Conservation (phyloP, 768 basidiomycete genomes). For the Russula vinacea region DNA sequence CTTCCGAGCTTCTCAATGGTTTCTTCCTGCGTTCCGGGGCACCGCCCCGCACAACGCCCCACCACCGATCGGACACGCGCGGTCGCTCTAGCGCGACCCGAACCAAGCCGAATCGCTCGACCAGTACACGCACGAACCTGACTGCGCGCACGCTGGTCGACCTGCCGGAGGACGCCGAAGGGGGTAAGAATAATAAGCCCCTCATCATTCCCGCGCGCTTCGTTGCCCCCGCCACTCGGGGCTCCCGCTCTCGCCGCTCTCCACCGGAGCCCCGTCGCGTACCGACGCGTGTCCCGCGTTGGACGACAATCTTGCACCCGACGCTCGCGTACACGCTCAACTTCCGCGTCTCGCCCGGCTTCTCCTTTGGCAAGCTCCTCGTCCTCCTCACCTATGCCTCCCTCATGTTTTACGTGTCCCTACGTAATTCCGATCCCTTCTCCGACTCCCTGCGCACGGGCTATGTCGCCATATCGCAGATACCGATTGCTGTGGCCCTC, state of each 20-base stretch:
- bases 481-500: constrained; percentile 45
- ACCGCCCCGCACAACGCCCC: neutral
- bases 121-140: constrained; percentile 5
- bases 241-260: neutral
- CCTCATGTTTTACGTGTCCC: constrained; percentile 39
- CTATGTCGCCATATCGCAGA: constrained; percentile 43
- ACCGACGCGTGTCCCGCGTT: constrained; percentile 41
- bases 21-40: constrained; percentile 22
- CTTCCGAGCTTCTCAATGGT: constrained; percentile 25
- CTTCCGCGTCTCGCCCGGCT: constrained; percentile 37
- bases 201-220: neutral
- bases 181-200: neutral
- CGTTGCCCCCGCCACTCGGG: neutral
- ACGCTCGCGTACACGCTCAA: constrained; percentile 36
- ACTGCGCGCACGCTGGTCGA: constrained; percentile 5
- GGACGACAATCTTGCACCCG: constrained; percentile 39
- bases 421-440: constrained; percentile 40
- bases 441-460: constrained; percentile 37
- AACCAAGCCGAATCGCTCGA: neutral
- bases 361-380: constrained; percentile 41
- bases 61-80: constrained; percentile 22
- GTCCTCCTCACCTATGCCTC: constrained; percentile 40
- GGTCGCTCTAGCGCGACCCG: constrained; percentile 15
- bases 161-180: neutral
- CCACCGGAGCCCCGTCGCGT: neutral